Evolutionary conservation across 2,329 filamentous ascomycete species (phyloP), one percentile per base, ranked within the genome.

Genomic region (Botrytis sinoallii): DNA sequence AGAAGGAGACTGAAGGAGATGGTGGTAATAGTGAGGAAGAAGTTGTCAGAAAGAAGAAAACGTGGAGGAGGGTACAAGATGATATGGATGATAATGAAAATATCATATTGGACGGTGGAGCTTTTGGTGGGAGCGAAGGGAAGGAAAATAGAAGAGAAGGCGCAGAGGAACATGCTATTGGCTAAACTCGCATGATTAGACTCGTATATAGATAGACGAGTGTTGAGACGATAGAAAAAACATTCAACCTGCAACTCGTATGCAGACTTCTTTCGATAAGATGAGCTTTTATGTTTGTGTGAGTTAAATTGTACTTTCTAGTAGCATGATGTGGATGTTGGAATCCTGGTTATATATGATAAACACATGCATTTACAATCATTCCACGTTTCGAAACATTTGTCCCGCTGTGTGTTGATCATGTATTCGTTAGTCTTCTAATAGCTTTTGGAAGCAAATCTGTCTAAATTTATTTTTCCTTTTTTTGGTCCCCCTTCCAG

Each of bases 41-140:
- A 70, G 25, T 74, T 60, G 75, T 76, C 63, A 57, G 67, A 1
- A 80, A 77, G 74, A 79, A 78, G 71, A 79, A 80, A 71, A 80
- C 77, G 1, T 84, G 83, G 83, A 79, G 83, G 35, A 80, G 83
- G 57, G 83, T 84, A 0, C 83, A 84, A 70, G 83, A 84, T 77
- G 81, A 82, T 73, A 77, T 82, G 70, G 81, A 82, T 35, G 83
- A 84, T 77, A 84, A 84, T 75, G 83, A 84, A 71, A 79, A 77
- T 5, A 74, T 83, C 16, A 84, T 84, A 68, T 73, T 84, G 9
- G 81, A 84, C 76, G 83, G 83, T 9, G 82, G 82, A 14, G 78
- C 77, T 10, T 81, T 76, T 74, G 80, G 81, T 60, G 77, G 77
- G 18, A 70, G 72, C 32, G 70, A 61, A 10, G 66, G 48, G 7